These are phyloP conservation scores for Leccinum disarticulatum DNA, from an alignment of 768 basidiomycete species.

Conservation along the genomic window DNA sequence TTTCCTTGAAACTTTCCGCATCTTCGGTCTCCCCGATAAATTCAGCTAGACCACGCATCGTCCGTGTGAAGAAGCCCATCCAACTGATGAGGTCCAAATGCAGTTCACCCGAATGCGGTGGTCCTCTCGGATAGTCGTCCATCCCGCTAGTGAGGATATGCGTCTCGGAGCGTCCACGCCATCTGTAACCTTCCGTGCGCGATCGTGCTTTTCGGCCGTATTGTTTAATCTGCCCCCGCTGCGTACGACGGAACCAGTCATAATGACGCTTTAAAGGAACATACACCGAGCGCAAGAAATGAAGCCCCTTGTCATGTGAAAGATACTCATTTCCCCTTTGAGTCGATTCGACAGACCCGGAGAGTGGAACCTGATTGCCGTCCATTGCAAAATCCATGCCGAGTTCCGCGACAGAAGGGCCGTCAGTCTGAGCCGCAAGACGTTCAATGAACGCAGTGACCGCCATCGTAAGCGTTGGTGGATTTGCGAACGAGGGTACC, in stretches of 20 bases:
- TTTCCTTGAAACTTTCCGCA: slow-evolving; percentile 67
- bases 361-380: slow-evolving; percentile 52
- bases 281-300: slow-evolving; percentile 81
- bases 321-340: slow-evolving; percentile 49
- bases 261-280: slow-evolving; percentile 85
- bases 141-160: slow-evolving; percentile 94
- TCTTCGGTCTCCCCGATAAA: slow-evolving; percentile 89
- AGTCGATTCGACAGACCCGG: slow-evolving; percentile 15
- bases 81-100: slow-evolving; percentile 93
- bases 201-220: slow-evolving; percentile 83
- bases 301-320: slow-evolving; percentile 58
- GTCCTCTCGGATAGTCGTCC: slow-evolving; percentile 94
- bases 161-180: slow-evolving; percentile 84
- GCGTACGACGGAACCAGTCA: slow-evolving; percentile 94
- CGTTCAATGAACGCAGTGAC: slow-evolving; percentile 87
- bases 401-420: slow-evolving; percentile 59
- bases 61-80: slow-evolving; percentile 95
- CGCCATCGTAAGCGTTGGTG: slow-evolving; percentile 92
- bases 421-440: slow-evolving; percentile 45
- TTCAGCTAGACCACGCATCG: slow-evolving; percentile 88
- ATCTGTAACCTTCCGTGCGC: slow-evolving; percentile 88
- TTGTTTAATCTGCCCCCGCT: slow-evolving; percentile 91
- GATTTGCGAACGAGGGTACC: slow-evolving; percentile 92
- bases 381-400: slow-evolving; percentile 62
- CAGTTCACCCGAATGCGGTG: slow-evolving; percentile 87